Evolutionary conservation across 495 filamentous ascomycete genomes (phyloP).

Genomic region (Tetracladium setigerum): DNA sequence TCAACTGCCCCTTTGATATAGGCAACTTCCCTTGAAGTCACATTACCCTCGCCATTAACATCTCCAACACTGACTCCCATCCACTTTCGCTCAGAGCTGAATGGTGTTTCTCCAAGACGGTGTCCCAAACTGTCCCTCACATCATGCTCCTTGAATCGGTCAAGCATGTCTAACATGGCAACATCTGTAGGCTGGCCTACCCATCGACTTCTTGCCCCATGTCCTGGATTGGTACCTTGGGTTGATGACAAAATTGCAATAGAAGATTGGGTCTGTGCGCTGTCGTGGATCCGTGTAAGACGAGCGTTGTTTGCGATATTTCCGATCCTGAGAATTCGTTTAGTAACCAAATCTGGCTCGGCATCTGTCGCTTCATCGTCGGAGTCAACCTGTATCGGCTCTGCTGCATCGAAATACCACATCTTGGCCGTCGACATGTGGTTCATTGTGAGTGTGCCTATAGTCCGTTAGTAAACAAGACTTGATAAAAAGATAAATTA

Average conservation of each 20-base stretch:
- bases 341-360: conserved; percentile 61
- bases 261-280: conserved; percentile 57
- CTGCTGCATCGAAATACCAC: conserved; percentile 76
- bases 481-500: conserved; percentile 4
- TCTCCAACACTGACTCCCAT: conserved; percentile 87
- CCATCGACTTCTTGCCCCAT: conserved; percentile 60
- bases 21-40: conserved; percentile 58
- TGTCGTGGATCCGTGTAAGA: conserved; percentile 45
- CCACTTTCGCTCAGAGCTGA: conserved; percentile 97
- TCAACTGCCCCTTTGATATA: conserved; percentile 96
- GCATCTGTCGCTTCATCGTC: conserved; percentile 53
- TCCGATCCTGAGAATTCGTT: conserved; percentile 76
- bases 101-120: conserved; percentile 77
- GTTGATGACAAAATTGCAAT: conserved; percentile 74
- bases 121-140: conserved; percentile 74
- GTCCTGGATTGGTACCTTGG: conserved; percentile 33
- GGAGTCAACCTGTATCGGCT: conserved; percentile 66
- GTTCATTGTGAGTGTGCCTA: conserved; percentile 82
- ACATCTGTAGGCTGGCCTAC: conserved; percentile 97
- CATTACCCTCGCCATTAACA: conserved; percentile 28
- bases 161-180: conserved; percentile 85
- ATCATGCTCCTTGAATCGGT: conserved; percentile 84
- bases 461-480: background rate
- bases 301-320: conserved; percentile 96
- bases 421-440: conserved; percentile 98